Conservation (phyloP, 2,329 filamentous ascomycete species). For the Epichloe gansuensis region DNA sequence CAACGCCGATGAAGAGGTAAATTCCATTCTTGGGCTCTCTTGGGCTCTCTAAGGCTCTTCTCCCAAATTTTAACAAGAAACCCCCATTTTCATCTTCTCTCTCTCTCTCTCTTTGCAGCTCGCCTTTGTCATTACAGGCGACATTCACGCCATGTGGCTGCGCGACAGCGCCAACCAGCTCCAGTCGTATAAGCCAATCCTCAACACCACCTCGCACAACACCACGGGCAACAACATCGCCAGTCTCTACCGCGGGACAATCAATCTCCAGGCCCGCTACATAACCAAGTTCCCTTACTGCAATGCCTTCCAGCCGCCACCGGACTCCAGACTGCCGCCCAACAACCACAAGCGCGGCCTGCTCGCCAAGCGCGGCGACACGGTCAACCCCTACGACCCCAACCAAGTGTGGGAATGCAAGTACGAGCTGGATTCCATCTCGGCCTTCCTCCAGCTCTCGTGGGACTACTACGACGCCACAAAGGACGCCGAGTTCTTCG, state of each 20-base stretch:
- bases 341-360: conserved; percentile 10
- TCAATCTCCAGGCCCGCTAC: conserved; percentile 66
- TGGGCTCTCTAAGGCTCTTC: not conserved
- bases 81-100: not conserved
- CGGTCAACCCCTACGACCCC: conserved; percentile 54
- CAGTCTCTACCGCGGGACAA: conserved; percentile 58
- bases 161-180: conserved; percentile 77
- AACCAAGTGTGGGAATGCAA: conserved; percentile 85
- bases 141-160: conserved; percentile 90
- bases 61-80: not conserved
- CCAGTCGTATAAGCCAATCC: conserved; percentile 57
- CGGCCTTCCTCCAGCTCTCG: conserved; percentile 71
- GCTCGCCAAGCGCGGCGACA: conserved; percentile 31
- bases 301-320: conserved; percentile 86
- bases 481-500: conserved; percentile 59
- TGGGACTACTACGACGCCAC: conserved; percentile 71
- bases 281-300: conserved; percentile 65
- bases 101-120: conserved; percentile 29
- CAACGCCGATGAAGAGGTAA: conserved; percentile 45
- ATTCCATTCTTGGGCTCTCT: not conserved
- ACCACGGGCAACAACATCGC: conserved; percentile 38
- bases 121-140: conserved; percentile 72
- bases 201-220: conserved; percentile 38
- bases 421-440: conserved; percentile 85
- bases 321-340: conserved; percentile 40